Evolutionary conservation across 805 yeast genomes (phyloP).

Genomic region (Barnettozyma siamensis): DNA sequence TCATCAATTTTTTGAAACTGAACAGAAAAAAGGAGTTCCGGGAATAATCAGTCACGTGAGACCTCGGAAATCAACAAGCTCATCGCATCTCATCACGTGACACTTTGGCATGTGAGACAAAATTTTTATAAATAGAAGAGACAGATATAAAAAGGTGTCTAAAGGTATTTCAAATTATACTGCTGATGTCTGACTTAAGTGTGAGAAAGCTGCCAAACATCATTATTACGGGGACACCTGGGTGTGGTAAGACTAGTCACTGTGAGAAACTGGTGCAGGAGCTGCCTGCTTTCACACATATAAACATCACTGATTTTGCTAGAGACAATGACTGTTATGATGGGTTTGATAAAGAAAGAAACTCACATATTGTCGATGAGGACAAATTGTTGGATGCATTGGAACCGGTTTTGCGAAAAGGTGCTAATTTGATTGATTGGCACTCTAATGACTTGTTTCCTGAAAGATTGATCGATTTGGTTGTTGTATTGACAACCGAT

Average conservation of each 20-base stretch:
- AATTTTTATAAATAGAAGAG: no score
- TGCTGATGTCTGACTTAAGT: slow-evolving; percentile 10
- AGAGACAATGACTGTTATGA: slow-evolving; percentile 70
- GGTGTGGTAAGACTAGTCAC: slow-evolving; percentile 82
- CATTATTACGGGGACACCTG: slow-evolving; percentile 93
- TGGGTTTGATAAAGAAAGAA: slow-evolving; percentile 81
- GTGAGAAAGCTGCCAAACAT: slow-evolving; percentile 52
- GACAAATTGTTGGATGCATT: slow-evolving; percentile 78
- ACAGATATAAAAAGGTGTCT: no score
- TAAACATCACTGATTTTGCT: slow-evolving; percentile 77
- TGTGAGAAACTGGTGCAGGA: slow-evolving; percentile 51
- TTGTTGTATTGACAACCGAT: slow-evolving; percentile 79
- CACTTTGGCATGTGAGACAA: no score
- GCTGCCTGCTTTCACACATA: slow-evolving; percentile 40
- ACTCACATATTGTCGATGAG: slow-evolving; percentile 87
- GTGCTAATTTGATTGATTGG: slow-evolving; percentile 95
- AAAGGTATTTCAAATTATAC: neutral
- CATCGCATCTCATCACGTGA: no score
- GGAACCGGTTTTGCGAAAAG: slow-evolving; percentile 71
- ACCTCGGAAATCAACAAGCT: neutral
- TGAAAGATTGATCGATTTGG: slow-evolving; percentile 85
- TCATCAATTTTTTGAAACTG: no score
- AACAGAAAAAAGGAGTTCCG: neutral
- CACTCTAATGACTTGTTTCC: slow-evolving; percentile 96
- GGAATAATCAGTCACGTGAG: neutral